phyloP scores from a whole-genome alignment of 1,284 basidiomycete species.

The Papiliotrema fonsecae region DNA sequence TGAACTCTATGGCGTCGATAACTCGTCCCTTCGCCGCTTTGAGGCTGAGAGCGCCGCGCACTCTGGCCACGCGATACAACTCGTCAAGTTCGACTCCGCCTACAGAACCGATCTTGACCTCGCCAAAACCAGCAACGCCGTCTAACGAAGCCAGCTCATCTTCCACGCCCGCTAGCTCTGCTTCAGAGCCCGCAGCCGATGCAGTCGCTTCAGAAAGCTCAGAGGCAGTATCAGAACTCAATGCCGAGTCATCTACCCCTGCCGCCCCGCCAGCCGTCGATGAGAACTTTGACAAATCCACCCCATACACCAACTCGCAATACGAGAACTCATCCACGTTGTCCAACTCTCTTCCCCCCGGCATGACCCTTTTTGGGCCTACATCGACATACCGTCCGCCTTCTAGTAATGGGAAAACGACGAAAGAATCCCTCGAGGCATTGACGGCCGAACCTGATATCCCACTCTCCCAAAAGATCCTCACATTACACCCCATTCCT shows the following conservation, averaged over 20 bases:
- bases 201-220: no score
- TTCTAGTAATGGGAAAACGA: not conserved
- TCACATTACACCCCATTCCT: conserved; percentile 24
- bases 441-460: not conserved
- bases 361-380: not conserved
- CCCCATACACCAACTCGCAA: no score
- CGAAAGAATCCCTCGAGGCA: not conserved
- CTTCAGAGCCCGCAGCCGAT: not conserved
- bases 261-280: conserved; percentile 5
- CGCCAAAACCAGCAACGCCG: no score
- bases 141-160: conserved; percentile 8
- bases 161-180: conserved; percentile 5
- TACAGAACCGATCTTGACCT: no score
- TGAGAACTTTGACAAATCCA: not conserved
- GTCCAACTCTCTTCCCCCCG: no score
- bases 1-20: not conserved
- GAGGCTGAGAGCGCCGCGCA: not conserved
- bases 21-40: not conserved
- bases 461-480: conserved; percentile 11
- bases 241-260: conserved; percentile 6
- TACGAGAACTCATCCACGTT: no score
- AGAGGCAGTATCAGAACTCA: not conserved
- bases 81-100: not conserved
- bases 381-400: not conserved
- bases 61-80: not conserved